phyloP scores from a whole-genome alignment of 129 eudicot species.

The Smallanthus sonchifolius region DNA sequence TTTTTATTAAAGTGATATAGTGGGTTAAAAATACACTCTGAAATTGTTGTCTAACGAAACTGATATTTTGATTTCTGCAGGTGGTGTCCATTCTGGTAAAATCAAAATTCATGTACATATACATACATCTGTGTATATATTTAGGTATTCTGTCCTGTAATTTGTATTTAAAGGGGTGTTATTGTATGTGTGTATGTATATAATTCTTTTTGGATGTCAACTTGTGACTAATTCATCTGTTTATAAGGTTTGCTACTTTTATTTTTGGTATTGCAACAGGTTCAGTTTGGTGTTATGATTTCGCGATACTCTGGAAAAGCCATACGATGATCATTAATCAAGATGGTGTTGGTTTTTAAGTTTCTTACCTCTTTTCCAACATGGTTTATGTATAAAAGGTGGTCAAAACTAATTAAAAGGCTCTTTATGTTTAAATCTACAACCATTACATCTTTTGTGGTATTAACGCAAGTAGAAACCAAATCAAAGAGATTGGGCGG shows the following conservation, averaged over 20 bases:
- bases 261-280: neutral
- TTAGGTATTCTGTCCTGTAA: conserved; percentile 18
- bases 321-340: no score
- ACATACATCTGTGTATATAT: conserved; percentile 26
- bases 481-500: no score
- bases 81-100: conserved; percentile 47
- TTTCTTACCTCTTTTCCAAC: no score
- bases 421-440: no score
- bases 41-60: neutral
- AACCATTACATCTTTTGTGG: no score
- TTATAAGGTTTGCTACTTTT: no score
- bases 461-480: no score
- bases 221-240: neutral
- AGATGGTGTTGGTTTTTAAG: no score
- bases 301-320: neutral
- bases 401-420: no score
- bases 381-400: no score
- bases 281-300: neutral
- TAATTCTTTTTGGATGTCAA: neutral
- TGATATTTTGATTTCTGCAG: conserved; percentile 18
- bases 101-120: conserved; percentile 2
- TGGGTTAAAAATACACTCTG: neutral
- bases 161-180: conserved; percentile 5
- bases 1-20: neutral
- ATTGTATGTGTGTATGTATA: conserved; percentile 3